Percentiles rank a stretch among this genome's conserved stretches.
Conservation (phyloP, 176 grass and related monocot genomes). For the Elymus sibiricus region DNA sequence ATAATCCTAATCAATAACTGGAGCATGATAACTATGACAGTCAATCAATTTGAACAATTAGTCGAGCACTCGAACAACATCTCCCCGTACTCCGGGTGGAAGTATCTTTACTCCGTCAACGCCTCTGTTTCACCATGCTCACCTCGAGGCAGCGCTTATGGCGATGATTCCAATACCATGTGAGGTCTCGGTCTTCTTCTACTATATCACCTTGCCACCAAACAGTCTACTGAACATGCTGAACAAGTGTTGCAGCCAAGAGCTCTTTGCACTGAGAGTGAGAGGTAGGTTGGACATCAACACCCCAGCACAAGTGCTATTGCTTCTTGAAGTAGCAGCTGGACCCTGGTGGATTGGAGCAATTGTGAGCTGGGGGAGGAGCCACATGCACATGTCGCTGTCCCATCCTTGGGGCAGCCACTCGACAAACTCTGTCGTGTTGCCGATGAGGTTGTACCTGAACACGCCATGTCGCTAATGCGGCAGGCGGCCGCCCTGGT, state of each 20-base stretch:
- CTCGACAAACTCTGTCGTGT: background rate
- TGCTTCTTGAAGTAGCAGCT: background rate
- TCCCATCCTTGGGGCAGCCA: background rate
- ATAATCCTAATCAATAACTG: no score
- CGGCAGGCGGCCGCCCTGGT: background rate
- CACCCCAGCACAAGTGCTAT: background rate
- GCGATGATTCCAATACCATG: no score
- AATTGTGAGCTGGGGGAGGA: background rate
- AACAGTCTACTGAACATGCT: background rate
- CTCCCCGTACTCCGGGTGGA: no score
- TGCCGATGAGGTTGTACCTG: background rate
- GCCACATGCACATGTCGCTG: background rate
- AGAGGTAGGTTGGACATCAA: background rate
- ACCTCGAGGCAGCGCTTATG: no score
- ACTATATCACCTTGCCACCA: no score
- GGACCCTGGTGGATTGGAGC: background rate
- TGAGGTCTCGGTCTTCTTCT: no score
- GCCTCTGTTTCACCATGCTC: no score
- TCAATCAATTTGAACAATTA: no score
- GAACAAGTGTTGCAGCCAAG: background rate
- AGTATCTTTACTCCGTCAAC: no score
- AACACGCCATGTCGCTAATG: background rate
- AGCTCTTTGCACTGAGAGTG: background rate
- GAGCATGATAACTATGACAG: no score
- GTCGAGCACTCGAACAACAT: no score